Percentiles rank a stretch among this genome's conserved stretches.
phyloP scores from a whole-genome alignment of 352 stramenopile species.

The Pythium brassicae region DNA sequence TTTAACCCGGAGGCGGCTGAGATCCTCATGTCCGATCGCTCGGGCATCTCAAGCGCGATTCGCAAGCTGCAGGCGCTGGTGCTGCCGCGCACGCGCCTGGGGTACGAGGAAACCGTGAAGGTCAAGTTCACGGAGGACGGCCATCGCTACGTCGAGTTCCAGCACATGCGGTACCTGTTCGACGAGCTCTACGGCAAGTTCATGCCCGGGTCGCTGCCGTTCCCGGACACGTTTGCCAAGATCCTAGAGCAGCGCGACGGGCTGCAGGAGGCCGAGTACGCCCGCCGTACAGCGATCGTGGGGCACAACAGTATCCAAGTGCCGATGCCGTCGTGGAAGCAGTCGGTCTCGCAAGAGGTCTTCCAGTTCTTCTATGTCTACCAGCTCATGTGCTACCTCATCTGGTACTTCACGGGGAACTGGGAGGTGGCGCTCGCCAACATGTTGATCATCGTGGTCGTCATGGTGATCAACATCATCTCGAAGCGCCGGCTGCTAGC shows the following conservation, averaged over 20 bases:
- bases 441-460: slow-evolving; percentile 48
- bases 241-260: slow-evolving; percentile 40
- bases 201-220: slow-evolving; percentile 37
- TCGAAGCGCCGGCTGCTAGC: slow-evolving; percentile 53
- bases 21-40: slow-evolving; percentile 51
- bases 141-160: slow-evolving; percentile 55
- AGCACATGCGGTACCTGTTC: slow-evolving; percentile 54
- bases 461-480: slow-evolving; percentile 55
- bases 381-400: slow-evolving; percentile 85
- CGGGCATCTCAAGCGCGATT: slow-evolving; percentile 43
- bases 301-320: slow-evolving; percentile 60
- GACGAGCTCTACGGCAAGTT: slow-evolving; percentile 49
- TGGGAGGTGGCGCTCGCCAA: slow-evolving; percentile 53
- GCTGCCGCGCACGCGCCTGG: too few relatives aligned
- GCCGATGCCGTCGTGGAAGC: slow-evolving; percentile 44
- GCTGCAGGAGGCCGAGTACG: slow-evolving; percentile 32
- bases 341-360: slow-evolving; percentile 56
- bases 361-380: slow-evolving; percentile 78
- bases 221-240: slow-evolving; percentile 35
- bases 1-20: slow-evolving; percentile 52
- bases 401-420: slow-evolving; percentile 73
- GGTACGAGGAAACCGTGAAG: too few relatives aligned
- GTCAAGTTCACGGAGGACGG: too few relatives aligned
- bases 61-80: too few relatives aligned
- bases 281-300: slow-evolving; percentile 41